These are phyloP conservation scores for Microcos paniculata DNA, from an alignment of 345 rosid genomes.

Conservation along the genomic window DNA sequence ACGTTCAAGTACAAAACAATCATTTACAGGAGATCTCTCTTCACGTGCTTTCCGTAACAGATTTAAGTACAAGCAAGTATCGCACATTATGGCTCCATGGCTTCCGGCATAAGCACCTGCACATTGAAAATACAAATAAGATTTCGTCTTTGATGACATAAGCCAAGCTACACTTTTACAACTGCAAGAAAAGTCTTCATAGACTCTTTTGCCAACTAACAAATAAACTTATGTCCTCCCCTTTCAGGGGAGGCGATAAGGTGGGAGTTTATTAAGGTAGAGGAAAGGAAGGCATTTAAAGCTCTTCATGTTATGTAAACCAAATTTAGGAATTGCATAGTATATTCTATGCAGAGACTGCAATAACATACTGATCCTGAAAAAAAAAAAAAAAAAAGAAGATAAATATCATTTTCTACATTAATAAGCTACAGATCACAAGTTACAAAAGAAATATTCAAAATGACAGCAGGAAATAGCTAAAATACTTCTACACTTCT, in stretches of 20 bases:
- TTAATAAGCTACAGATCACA: conserved; percentile 11
- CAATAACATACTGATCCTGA: not conserved
- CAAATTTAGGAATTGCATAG: not conserved
- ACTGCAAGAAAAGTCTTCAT: too few species aligned
- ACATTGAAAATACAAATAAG: conserved; percentile 26
- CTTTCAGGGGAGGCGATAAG: not conserved
- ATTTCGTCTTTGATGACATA: conserved; percentile 1
- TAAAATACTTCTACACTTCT: conserved; percentile 70
- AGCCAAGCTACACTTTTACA: too few species aligned
- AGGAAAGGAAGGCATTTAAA: conserved; percentile 6
- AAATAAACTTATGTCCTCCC: not conserved
- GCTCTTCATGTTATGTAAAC: not conserved
- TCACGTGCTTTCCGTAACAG: conserved; percentile 85
- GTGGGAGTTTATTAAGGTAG: not conserved
- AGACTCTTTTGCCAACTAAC: conserved; percentile 3
- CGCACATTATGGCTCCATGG: conserved; percentile 72
- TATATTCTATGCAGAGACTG: not conserved
- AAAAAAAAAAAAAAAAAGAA: too few species aligned
- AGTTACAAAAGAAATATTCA: conserved; percentile 6
- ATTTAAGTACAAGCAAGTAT: conserved; percentile 77
- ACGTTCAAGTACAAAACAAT: conserved; percentile 50
- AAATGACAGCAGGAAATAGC: too few species aligned
- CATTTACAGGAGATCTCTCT: conserved; percentile 72
- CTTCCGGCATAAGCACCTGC: conserved; percentile 71
- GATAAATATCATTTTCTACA: not conserved